Percentiles rank a stretch among this genome's conserved stretches.
These are phyloP conservation scores for Colletotrichum tanaceti DNA, from an alignment of 2,329 filamentous ascomycete genomes.

Conservation along the genomic window DNA sequence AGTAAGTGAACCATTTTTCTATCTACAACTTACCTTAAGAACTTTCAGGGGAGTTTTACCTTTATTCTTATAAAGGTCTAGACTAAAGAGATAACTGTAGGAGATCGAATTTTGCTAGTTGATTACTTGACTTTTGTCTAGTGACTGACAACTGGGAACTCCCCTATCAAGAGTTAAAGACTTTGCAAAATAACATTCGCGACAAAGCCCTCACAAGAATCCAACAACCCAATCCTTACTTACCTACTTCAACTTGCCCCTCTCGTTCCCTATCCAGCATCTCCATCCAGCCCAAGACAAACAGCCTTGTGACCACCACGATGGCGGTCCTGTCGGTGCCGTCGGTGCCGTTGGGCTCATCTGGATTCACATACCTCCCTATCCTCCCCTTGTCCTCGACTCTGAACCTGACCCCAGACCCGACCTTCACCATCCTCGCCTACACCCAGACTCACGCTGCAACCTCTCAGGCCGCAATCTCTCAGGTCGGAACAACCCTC, in stretches of 20 bases:
- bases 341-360: too few species aligned
- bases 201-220: background rate
- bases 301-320: background rate
- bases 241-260: background rate
- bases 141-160: background rate
- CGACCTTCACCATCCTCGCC: background rate
- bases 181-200: background rate
- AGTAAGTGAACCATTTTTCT: background rate
- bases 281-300: background rate
- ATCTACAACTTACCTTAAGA: background rate
- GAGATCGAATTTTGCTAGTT: background rate
- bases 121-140: background rate
- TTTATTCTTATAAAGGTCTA: background rate
- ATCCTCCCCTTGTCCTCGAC: background rate
- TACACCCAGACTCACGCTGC: background rate
- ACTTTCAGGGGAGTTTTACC: too few species aligned
- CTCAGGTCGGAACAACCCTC: background rate
- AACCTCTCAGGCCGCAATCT: background rate
- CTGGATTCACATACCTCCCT: slow-evolving; percentile 4
- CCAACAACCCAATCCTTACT: background rate
- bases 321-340: background rate
- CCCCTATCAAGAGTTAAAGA: too few species aligned
- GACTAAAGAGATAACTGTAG: background rate
- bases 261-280: background rate
- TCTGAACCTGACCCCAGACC: background rate